phyloP scores from a whole-genome alignment of 345 rosid species.

The Arabis hirsuta region DNA sequence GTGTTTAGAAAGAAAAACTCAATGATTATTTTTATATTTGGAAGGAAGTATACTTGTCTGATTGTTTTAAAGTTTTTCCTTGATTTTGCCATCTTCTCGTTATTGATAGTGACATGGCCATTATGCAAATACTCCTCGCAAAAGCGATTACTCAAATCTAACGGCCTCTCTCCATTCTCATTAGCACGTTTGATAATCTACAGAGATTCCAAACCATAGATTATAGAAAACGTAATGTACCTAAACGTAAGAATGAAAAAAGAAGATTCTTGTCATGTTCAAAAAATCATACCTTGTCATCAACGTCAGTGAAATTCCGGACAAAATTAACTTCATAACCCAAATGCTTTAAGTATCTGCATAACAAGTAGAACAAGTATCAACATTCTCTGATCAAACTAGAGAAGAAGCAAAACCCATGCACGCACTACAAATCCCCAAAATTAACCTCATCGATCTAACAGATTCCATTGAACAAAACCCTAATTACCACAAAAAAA shows the following conservation, averaged over 20 bases:
- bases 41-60: slow-evolving; percentile 53
- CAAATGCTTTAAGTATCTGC: slow-evolving; percentile 71
- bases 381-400: not conserved
- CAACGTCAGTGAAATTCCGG: slow-evolving; percentile 89
- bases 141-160: slow-evolving; percentile 61
- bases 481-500: not conserved
- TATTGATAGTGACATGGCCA: slow-evolving; percentile 84
- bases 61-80: slow-evolving; percentile 72
- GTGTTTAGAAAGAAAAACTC: not conserved
- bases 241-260: not conserved
- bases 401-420: not conserved
- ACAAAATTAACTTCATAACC: slow-evolving; percentile 78
- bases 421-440: not conserved
- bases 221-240: not conserved
- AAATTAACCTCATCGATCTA: slow-evolving; percentile 15
- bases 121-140: slow-evolving; percentile 92
- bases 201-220: slow-evolving; percentile 12
- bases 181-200: slow-evolving; percentile 83
- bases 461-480: not conserved
- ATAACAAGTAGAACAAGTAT: slow-evolving; percentile 24
- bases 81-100: slow-evolving; percentile 92
- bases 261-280: not conserved
- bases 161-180: slow-evolving; percentile 60
- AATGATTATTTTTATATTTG: not conserved
- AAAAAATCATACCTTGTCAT: slow-evolving; percentile 70